Base-by-base conservation (phyloP, 352 stramenopile genomes). In the Poterioochromonas sp. region DNA sequence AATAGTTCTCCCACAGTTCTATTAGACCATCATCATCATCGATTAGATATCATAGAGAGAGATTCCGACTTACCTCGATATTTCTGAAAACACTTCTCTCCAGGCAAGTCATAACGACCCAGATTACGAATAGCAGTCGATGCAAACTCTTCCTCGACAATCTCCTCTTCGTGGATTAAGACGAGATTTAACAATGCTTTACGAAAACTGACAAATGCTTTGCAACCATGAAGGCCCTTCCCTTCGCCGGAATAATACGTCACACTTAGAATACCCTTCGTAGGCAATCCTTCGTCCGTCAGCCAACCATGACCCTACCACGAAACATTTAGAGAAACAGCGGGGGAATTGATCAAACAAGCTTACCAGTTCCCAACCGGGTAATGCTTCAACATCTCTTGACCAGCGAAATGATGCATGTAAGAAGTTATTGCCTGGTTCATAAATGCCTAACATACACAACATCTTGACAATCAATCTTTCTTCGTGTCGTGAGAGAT, bases 271-370 rank as follows among this genome's bases (percentile, higher is more conserved):
- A 76, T 5, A 35, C 69, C 69, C 22, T 37, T 54, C 15, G 8
- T 37, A 37, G 69, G 69, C 69, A 76, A 70, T 37, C 69, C 69
- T 5, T 76, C 69, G 2, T 76, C 69, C 8, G 69, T 76, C n/a
- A 76, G 32, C 69, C 69, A 76, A n/a, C n/a, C n/a, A n/a, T n/a
- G n/a, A n/a, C n/a, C n/a, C n/a, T n/a, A n/a, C n/a, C n/a, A n/a
- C n/a, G n/a, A n/a, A n/a, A n/a, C n/a, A n/a, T n/a, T n/a, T n/a
- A n/a, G n/a, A n/a, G n/a, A n/a, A n/a, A n/a, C n/a, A n/a, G n/a
- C n/a, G n/a, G n/a, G n/a, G n/a, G n/a, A n/a, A n/a, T n/a, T n/a
- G n/a, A n/a, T n/a, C n/a, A n/a, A n/a, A n/a, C n/a, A n/a, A n/a
- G n/a, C 2, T 18, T 11, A 5, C 1, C 22, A 74, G 40, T 35